Evolutionary conservation across 192 early-diverging fungal species (phyloP), one percentile per base, ranked within the genome.

Genomic region (Linnemannia elongata): DNA sequence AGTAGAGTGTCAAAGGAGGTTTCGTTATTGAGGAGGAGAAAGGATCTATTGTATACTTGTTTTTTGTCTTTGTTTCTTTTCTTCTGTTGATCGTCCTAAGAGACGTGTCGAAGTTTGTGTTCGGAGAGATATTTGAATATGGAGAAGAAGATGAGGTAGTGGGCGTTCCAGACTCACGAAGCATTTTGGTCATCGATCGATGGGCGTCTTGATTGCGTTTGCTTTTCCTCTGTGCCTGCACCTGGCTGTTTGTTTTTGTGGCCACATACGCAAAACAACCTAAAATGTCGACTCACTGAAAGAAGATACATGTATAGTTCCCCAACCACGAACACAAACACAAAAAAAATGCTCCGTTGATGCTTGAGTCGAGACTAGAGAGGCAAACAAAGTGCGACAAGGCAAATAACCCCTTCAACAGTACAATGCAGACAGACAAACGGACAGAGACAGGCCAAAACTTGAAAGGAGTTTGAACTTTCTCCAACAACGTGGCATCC

Each of bases 401-500:
- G 20, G 35, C 8, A 42, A 20, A 42, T 13, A n/a, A 4, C 13
- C 36, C 18, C 39, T 9, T 42, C 35, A 35, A 4, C 35, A 72
- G 36, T 5, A 24, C 4, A 72, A 20, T 5, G 10, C 4, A 39
- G 20, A 42, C 35, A 20, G 70, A 72, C 35, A 66, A 15, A 33
- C 12, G 15, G 30, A 15, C 30, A 72, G 36, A 39, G 24, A 36
- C 69, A 39, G 18, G 38, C n/a, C 3, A 35, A 69, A 17, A 36
- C 38, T 20, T 13, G 4, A 42, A 39, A 42, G 73, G 73, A 74
- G 73, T 74, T 74, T 52, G 42, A 74, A 74, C 73, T 44, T 74
- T 74, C 73, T 36, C 42, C 73, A 35, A 49, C 36, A 74, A 74
- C 73, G 73, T 74, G 73, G 73, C 73, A 54, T 20, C n/a, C 60